Percentiles rank a stretch among this genome's conserved stretches.
Evolutionary conservation across 177 flowering plant species (phyloP).

Genomic region (Vitis hybrid): DNA sequence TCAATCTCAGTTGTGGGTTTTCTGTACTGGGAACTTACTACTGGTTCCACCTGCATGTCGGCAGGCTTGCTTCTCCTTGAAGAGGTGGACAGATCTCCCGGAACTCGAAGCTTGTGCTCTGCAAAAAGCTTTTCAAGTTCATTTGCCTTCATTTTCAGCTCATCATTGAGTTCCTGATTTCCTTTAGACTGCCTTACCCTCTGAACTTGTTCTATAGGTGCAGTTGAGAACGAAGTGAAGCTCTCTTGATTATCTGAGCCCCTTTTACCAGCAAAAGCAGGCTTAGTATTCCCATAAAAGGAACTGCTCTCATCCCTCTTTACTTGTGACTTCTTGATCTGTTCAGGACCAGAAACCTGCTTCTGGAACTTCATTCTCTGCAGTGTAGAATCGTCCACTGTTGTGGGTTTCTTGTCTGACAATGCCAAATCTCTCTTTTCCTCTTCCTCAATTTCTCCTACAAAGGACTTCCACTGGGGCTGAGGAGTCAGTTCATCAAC

Average conservation of each 20-base stretch:
- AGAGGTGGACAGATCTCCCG: slow-evolving; percentile 65
- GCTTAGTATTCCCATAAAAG: slow-evolving; percentile 26
- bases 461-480: slow-evolving; percentile 23
- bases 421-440: slow-evolving; percentile 28
- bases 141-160: slow-evolving; percentile 87
- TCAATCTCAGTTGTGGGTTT: slow-evolving; percentile 31
- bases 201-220: slow-evolving; percentile 51
- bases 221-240: slow-evolving; percentile 17
- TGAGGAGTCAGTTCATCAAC: slow-evolving; percentile 32
- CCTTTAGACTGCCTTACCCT: slow-evolving; percentile 73
- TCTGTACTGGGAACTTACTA: slow-evolving; percentile 22
- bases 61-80: slow-evolving; percentile 51
- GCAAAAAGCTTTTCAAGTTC: slow-evolving; percentile 98
- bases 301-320: slow-evolving; percentile 30
- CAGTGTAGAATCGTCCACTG: slow-evolving; percentile 36
- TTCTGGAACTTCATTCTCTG: slow-evolving; percentile 48
- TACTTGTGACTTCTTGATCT: slow-evolving; percentile 35
- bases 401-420: slow-evolving; percentile 24
- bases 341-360: slow-evolving; percentile 45
- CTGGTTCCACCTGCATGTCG: slow-evolving; percentile 41
- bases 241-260: slow-evolving; percentile 34
- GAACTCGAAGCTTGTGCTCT: slow-evolving; percentile 76
- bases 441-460: slow-evolving; percentile 32
- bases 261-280: slow-evolving; percentile 23
- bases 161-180: slow-evolving; percentile 84